Conservation (phyloP, 352 stramenopile genomes). For the Globisporangium paroecandrum region DNA sequence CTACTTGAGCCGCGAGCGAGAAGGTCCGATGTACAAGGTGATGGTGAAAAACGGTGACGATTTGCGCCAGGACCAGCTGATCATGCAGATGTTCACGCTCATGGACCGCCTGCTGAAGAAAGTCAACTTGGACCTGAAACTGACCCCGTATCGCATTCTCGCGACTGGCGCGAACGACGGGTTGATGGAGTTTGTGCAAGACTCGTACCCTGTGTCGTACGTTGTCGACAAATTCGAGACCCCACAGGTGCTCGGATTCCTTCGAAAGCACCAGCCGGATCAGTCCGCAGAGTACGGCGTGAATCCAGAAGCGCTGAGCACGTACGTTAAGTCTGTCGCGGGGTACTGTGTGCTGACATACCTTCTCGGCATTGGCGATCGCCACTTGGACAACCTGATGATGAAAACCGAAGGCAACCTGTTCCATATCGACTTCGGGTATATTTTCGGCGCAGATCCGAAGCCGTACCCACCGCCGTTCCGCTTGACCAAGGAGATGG, state of each 20-base stretch:
- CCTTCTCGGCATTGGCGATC: constrained; percentile 98
- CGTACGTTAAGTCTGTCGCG: constrained; percentile 97
- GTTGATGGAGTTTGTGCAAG: constrained; percentile 97
- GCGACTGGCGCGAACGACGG: constrained; percentile 88
- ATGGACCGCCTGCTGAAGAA: constrained; percentile 99
- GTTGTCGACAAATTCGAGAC: constrained; percentile 94
- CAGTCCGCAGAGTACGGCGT: constrained; percentile 85
- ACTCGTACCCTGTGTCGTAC: constrained; percentile 94
- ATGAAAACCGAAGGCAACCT: constrained; percentile 94
- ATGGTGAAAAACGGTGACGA: constrained; percentile 99
- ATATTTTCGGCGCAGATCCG: constrained; percentile 98
- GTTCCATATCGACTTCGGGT: constrained; percentile 99
- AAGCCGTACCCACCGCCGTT: constrained; percentile 99
- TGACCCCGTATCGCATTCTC: constrained; percentile 95
- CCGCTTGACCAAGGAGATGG: constrained; percentile 97
- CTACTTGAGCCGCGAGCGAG: constrained; percentile 74
- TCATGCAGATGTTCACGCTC: constrained; percentile 99
- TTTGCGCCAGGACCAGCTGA: constrained; percentile 99
- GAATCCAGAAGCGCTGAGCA: constrained; percentile 90
- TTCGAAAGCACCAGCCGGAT: constrained; percentile 85
- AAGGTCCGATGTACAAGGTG: constrained; percentile 92
- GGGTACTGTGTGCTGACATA: constrained; percentile 99
- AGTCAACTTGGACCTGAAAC: constrained; percentile 96
- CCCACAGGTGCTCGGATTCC: constrained; percentile 89
- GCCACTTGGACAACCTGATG: constrained; percentile 99